A percentile compares a stretch with the other conserved stretches of the same genome.
Conservation (phyloP, 2,329 filamentous ascomycete genomes). For the Fusarium poae region DNA sequence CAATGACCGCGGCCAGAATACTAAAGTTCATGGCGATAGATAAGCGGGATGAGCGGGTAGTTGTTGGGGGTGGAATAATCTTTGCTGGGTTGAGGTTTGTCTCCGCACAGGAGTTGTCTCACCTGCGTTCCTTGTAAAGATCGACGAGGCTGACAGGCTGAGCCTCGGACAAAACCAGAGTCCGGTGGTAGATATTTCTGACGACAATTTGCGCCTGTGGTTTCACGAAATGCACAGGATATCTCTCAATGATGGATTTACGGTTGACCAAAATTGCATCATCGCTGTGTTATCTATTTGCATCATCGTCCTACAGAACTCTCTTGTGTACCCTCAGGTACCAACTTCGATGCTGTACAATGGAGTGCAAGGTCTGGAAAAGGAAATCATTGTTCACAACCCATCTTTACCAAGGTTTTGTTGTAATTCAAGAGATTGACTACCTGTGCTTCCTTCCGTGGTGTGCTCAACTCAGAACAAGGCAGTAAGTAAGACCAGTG, state of each 20-base stretch:
- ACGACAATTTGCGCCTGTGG: background rate
- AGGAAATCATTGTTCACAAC: background rate
- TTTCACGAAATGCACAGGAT: background rate
- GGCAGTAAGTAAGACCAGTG: background rate
- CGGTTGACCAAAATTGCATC: too few species aligned
- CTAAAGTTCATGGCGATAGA: conserved; percentile 22
- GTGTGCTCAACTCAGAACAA: background rate
- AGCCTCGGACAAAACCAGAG: conserved; percentile 6
- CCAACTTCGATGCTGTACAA: background rate
- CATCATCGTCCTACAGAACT: background rate
- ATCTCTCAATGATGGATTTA: background rate
- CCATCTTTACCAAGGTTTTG: background rate
- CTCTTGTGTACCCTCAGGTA: background rate
- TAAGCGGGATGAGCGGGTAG: background rate
- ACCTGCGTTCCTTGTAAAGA: conserved; percentile 14
- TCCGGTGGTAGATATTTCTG: background rate
- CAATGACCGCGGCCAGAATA: conserved; percentile 5
- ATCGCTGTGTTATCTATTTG: background rate
- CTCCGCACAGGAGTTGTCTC: conserved; percentile 11
- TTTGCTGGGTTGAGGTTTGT: conserved; percentile 20
- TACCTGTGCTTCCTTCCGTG: background rate
- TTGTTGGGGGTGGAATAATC: conserved; percentile 1
- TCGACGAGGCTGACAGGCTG: conserved; percentile 17
- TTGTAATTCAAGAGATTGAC: background rate
- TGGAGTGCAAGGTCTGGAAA: background rate